phyloP scores from a whole-genome alignment of 1,284 basidiomycete species.

The Caloboletus firmus region DNA sequence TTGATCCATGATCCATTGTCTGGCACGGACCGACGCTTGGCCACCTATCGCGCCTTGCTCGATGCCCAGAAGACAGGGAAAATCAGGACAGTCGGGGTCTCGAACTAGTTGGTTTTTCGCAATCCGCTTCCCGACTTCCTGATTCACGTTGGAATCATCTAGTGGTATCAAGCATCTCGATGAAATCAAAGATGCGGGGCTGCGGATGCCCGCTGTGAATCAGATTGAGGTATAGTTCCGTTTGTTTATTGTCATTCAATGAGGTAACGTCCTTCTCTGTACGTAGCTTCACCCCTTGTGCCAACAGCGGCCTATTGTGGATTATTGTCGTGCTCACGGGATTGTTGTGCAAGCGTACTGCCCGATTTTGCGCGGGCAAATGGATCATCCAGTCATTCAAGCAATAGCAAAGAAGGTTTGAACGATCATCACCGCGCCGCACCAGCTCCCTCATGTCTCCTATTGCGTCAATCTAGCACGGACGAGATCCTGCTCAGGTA shows the following conservation, averaged over 20 bases:
- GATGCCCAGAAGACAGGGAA: constrained; percentile 63
- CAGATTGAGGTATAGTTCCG: constrained; percentile 72
- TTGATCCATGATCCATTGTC: constrained; percentile 72
- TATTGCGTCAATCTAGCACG: constrained; percentile 38
- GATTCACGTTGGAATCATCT: background rate
- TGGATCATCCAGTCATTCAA: constrained; percentile 55
- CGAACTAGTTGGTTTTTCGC: constrained; percentile 61
- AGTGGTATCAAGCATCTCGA: constrained; percentile 78
- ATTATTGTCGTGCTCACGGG: constrained; percentile 66
- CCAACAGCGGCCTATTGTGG: constrained; percentile 77
- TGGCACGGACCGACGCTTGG: constrained; percentile 57
- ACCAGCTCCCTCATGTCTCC: background rate
- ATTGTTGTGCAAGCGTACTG: constrained; percentile 81
- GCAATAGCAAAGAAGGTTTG: constrained; percentile 57
- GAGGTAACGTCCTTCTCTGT: constrained; percentile 4
- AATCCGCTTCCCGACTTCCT: background rate
- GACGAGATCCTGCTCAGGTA: constrained; percentile 66
- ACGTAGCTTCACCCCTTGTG: constrained; percentile 80
- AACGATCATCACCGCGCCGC: constrained; percentile 4
- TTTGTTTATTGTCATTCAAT: background rate
- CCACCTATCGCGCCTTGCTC: constrained; percentile 63
- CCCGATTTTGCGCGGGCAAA: constrained; percentile 63
- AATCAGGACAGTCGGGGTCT: constrained; percentile 72
- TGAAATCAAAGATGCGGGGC: constrained; percentile 64
- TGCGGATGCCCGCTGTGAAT: constrained; percentile 72